Base-by-base conservation (phyloP, 2,329 filamentous ascomycete genomes). In the Lomentospora prolificans region DNA sequence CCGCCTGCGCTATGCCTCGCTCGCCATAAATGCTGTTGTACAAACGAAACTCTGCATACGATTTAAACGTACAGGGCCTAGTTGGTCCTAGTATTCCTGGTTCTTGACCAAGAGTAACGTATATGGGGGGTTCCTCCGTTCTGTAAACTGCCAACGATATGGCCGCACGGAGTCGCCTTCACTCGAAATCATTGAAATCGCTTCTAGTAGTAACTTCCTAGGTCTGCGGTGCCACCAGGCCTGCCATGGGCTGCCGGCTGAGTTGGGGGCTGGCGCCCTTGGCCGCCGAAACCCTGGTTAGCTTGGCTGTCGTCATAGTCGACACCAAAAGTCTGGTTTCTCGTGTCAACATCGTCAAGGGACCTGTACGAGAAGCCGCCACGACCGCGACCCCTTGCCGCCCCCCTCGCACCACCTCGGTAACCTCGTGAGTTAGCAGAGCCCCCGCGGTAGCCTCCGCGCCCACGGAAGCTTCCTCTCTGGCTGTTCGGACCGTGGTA, bases 291-390 rank as follows among this genome's bases (percentile, higher is more conserved):
- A 14, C 31, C 17, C 28, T 60, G 59, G n/a, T 59, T 58, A 46
- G 59, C 60, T 25, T 61, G 61, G 19, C 57, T 64, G 60, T 78
- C 76, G 51, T 78, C 75, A 59, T 78, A 79, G 44, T 73, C 73
- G n/a, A 77, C 71, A 51, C 55, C 50, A 50, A 75, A 72, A 58
- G 71, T 71, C 48, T 76, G 75, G 51, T 72, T 72, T 46, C 72
- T 70, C n/a, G 41, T 8, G 25, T 76, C 77, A 27, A 84, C 75
- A 61, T 89, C 86, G 65, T 89, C 86, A 2, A 89, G 74, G 2
- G 84, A 88, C 57, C 79, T 77, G 65, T 89, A 89, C 48, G 75
- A 72, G 58, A 73, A 71, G 22, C 77, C 76, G 25, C 74, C 70
- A 50, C 78, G 71, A 9, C 78, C 74, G 50, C 78, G 67, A 4